Evolutionary conservation across 2,329 filamentous ascomycete species (phyloP), one percentile per base, ranked within the genome.

Genomic region (Fusarium dimerum): DNA sequence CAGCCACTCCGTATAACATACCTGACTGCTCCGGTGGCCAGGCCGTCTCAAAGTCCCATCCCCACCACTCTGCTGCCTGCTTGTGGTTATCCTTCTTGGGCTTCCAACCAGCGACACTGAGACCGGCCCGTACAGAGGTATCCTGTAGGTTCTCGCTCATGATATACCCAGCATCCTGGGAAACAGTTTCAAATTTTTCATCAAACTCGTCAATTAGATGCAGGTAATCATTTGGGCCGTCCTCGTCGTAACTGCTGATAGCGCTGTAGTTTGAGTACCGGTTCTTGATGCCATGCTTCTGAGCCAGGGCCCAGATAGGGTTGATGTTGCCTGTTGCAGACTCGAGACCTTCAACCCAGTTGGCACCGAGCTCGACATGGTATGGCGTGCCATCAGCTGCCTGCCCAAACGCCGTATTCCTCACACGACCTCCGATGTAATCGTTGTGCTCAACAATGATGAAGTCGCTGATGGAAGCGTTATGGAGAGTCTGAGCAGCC

Each of bases 351-450:
- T 71, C 65, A 0, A 77, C 66, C 86, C 86, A 89, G 56, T 89
- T 89, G 7, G 86, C 86, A 3, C 86, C 86, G 1, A 86, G 70
- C 65, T 89, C 86, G 10, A 89, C 74, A 0, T 73, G 76, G 53
- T 83, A 85, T 0, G 81, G 78, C 1, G 77, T 72, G 1, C 82
- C 82, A 36, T 80, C 71, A 0, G 68, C 36, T 4, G 70, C 66
- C 15, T 73, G 69, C 5, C 85, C 84, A 60, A 88, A 87, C 0
- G 74, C 71, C 0, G 77, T 77, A 54, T 87, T 79, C n/a, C 71
- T 70, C 39, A 85, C 77, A 6, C 86, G 79, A 2, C 86, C 86
- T 2, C 86, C 86, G 52, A 89, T 79, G 12, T 79, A 76, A 52
- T 79, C 73, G 12, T 84, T 83, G 54, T 84, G 82, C 54, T 89